These are phyloP conservation scores for Penicillium steckii DNA, from an alignment of 495 filamentous ascomycete genomes.

Conservation along the genomic window DNA sequence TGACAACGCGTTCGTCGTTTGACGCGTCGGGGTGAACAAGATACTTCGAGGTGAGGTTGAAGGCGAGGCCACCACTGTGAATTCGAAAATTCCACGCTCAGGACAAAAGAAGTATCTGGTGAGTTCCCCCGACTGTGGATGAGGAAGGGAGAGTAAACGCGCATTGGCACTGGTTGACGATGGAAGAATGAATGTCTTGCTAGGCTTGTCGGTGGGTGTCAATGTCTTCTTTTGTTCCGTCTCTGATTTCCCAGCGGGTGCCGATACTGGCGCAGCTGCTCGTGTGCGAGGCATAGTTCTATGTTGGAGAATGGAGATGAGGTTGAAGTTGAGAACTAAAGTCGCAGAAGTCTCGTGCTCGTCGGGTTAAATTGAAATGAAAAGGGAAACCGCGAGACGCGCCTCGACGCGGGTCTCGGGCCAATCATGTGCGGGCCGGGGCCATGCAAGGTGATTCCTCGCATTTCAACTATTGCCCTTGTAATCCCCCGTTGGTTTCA, in stretches of 20 bases:
- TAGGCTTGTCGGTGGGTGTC: slow-evolving; percentile 38
- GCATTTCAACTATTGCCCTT: slow-evolving; percentile 16
- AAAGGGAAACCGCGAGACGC: slow-evolving; percentile 25
- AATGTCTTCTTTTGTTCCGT: slow-evolving; percentile 12
- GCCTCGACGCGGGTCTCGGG: slow-evolving; percentile 20
- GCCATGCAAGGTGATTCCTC: slow-evolving; percentile 24
- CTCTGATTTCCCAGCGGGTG: slow-evolving; percentile 14
- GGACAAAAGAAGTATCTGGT: slow-evolving; percentile 81
- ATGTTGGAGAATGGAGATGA: too few relatives aligned
- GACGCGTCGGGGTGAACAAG: slow-evolving; percentile 25
- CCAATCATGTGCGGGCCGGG: slow-evolving; percentile 25
- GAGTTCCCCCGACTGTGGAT: slow-evolving; percentile 66
- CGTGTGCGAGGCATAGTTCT: slow-evolving; percentile 35
- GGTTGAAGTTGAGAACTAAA: too few relatives aligned
- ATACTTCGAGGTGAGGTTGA: slow-evolving; percentile 33
- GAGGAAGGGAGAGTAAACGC: slow-evolving; percentile 72
- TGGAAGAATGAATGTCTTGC: slow-evolving; percentile 80
- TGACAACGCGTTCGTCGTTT: slow-evolving; percentile 3
- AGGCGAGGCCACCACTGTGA: slow-evolving; percentile 71
- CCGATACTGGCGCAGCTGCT: slow-evolving; percentile 29
- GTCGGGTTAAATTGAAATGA: not conserved
- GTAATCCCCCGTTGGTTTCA: slow-evolving; percentile 5
- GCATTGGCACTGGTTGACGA: slow-evolving; percentile 58
- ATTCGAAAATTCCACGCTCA: slow-evolving; percentile 76
- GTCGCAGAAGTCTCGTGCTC: too few relatives aligned